These are phyloP conservation scores for Micractinium conductrix DNA, from an alignment of 139 green algal genomes.

Conservation along the genomic window DNA sequence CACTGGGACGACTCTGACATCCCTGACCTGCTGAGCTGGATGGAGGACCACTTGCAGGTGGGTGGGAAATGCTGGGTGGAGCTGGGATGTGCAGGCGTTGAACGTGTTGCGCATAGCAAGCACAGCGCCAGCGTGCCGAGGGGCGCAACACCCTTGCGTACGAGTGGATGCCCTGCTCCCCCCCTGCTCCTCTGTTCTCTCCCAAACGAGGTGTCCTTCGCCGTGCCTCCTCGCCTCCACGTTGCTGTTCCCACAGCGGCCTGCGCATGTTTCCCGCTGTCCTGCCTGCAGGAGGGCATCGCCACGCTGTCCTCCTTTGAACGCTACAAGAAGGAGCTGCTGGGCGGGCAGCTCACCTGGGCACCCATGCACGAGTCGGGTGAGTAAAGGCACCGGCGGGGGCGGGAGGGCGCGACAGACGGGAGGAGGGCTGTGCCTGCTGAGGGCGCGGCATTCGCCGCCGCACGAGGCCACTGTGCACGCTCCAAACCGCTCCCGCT, in stretches of 20 bases:
- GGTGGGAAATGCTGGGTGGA: neutral
- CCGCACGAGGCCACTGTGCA: too few relatives aligned
- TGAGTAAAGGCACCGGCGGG: too few relatives aligned
- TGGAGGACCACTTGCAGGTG: constrained; percentile 77
- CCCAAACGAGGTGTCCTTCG: too few relatives aligned
- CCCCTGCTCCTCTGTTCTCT: too few relatives aligned
- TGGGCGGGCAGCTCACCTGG: constrained; percentile 87
- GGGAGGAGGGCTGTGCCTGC: too few relatives aligned
- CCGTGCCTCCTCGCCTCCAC: neutral
- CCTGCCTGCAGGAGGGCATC: constrained; percentile 59
- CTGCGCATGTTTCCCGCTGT: neutral
- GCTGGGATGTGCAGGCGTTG: neutral
- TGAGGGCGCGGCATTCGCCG: too few relatives aligned
- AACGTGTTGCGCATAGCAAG: too few relatives aligned
- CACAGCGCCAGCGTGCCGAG: too few relatives aligned
- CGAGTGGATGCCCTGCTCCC: neutral
- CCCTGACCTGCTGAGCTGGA: constrained; percentile 70
- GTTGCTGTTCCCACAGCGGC: neutral
- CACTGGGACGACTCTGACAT: constrained; percentile 93
- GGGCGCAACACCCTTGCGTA: too few relatives aligned
- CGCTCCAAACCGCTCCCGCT: too few relatives aligned
- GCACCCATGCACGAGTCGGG: constrained; percentile 32
- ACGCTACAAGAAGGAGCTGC: constrained; percentile 71
- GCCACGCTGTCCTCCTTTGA: constrained; percentile 86
- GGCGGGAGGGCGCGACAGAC: too few relatives aligned